phyloP scores from a whole-genome alignment of 768 basidiomycete genomes.

The Botryobasidium botryosum region DNA sequence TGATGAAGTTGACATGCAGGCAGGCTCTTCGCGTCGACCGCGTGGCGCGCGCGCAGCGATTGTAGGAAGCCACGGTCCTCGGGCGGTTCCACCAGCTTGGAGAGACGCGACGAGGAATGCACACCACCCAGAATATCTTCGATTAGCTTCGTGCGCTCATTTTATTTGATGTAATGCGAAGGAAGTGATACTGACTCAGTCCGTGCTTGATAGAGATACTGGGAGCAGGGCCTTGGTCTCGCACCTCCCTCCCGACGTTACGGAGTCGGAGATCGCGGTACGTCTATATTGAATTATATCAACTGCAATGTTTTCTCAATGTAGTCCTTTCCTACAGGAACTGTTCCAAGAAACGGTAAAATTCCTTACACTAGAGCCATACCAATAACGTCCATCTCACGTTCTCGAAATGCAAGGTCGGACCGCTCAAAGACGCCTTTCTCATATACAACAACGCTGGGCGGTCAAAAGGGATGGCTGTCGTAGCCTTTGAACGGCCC shows the following conservation, averaged over 20 bases:
- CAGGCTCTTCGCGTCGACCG: no score
- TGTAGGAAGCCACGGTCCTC: constrained; percentile 1
- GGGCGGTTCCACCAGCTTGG: constrained; percentile 7
- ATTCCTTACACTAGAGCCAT: not conserved
- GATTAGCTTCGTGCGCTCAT: no score
- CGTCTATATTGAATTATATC: not conserved
- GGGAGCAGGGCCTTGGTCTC: constrained; percentile 5
- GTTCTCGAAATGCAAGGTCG: not conserved
- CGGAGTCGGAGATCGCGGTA: constrained; percentile 1
- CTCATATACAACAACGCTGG: constrained; percentile 5
- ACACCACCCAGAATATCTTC: not conserved
- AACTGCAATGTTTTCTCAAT: not conserved
- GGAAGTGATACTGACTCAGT: no score
- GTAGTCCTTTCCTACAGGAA: not conserved
- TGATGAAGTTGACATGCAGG: no score
- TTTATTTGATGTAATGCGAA: no score
- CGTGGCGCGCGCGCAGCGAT: not conserved
- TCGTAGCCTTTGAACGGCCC: constrained; percentile 5
- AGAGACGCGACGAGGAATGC: not conserved
- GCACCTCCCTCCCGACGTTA: constrained; percentile 5
- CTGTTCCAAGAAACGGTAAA: not conserved
- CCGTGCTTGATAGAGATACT: not conserved
- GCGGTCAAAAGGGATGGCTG: constrained; percentile 6
- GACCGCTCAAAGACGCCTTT: constrained; percentile 3
- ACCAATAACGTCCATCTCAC: not conserved